Evolutionary conservation across 23 red algal genomes (phyloP), one percentile per base, ranked within the genome.

Genomic region (Pyropia haitanensis): DNA sequence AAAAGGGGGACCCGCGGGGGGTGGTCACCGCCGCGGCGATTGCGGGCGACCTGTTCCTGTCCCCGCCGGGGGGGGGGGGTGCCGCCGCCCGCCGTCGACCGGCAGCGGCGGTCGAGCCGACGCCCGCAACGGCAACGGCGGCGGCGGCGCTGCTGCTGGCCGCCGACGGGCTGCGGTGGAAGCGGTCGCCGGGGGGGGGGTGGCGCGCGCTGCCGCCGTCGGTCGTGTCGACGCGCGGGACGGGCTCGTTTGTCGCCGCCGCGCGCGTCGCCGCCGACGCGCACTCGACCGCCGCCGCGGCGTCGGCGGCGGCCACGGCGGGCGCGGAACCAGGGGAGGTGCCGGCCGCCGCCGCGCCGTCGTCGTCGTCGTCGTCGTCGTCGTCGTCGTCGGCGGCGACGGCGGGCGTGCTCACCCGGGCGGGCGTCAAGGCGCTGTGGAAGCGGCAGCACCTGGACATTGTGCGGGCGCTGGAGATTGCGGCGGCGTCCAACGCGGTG

Each of bases 161-260:
- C 22, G 65, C 78, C 26, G 78, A 82, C n/a, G 58, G 57, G 30
- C 26, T 65, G 18, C 78, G 66, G 19, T 82, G 70, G 25, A 82
- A 82, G 67, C 63, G 78, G 12, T 46, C 80, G 33, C 69, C 80
- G 44, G 80, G 80, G 46, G 54, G 22, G 19, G 80, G 80, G 13
- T 85, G 80, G 80, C 80, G 80, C 20, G 80, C 80, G 1, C 69
- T 85, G 12, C 70, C 80, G 19, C 57, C 39, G 15, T 85, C 80
- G 8, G 80, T 85, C n/a, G 70, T 51, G 44, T 56, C 60, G 2
- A 61, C 69, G 0, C 80, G 80, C 14, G 55, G 60, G n/a, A 34
- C 68, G 25, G 59, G 27, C 33, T 73, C 80, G 23, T 85, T 85
- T 31, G 30, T 63, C 13, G 58, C 67, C 21, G 20, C 57, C 17